Base-by-base conservation (phyloP, 441 rosid species). In the Mallotus repandus region DNA sequence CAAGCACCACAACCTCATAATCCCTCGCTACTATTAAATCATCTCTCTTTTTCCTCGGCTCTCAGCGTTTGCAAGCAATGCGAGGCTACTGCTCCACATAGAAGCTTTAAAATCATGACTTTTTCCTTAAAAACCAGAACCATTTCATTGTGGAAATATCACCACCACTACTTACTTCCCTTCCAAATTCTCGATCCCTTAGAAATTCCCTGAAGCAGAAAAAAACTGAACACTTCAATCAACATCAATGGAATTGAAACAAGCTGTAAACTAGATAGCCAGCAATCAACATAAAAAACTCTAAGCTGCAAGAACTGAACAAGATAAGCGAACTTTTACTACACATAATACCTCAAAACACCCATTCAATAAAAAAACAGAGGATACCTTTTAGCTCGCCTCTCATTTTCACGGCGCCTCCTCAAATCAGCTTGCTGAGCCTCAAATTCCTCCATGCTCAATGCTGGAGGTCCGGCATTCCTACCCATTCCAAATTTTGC, bases 391-490 rank as follows among this genome's bases (percentile, higher is more conserved):
- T 91, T 94, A 66, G 79, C 85, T 66, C 92, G 88, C 70, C 90
- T 91, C 79, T 91, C 97, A 60, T 81, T 88, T 78, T 93, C 98
- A 66, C 93, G 90, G 78, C 88, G 91, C 84, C 97, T 84, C 82
- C 93, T 82, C 84, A 94, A 76, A 78, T 87, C 93, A 80, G 96
- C 93, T 86, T 96, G 91, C 67, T 94, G 86, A 48, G 99, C 98
- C 83, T 91, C 96, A 60, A 88, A 87, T 83, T 96, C 97, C 75
- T 91, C 97, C 78, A 97, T 87, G 79, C 98, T 89, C 99, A 91
- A 85, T 75, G 89, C 84, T 38, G 93, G 90, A 74, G 91, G 91
- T 43, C 85, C 87, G 54, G 77, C 81, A 83, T 89, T 88, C 93
- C 88, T 89, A 49, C 96, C 94, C 89, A 88, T 91, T 32, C 94